These are phyloP conservation scores for Apiotrichum akiyoshidainum DNA, from an alignment of 1,284 basidiomycete species.

Conservation along the genomic window DNA sequence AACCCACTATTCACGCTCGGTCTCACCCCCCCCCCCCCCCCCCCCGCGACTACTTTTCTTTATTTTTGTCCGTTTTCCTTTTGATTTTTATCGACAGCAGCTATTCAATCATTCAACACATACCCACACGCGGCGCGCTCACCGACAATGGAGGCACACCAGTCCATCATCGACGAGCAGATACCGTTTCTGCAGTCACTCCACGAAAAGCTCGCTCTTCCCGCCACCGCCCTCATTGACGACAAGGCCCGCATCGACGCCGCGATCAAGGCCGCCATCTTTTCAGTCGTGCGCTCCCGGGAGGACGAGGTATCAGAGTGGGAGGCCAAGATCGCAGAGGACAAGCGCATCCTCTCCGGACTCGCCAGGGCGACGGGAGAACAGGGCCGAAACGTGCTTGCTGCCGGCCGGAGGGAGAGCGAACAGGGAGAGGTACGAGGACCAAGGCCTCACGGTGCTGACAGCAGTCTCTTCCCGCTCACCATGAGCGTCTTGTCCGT, in stretches of 20 bases:
- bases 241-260: slow-evolving; percentile 43
- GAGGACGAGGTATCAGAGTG: slow-evolving; percentile 45
- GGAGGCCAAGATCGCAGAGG: slow-evolving; percentile 35
- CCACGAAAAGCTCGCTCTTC: slow-evolving; percentile 41
- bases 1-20: too few species aligned
- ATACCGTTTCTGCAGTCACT: slow-evolving; percentile 40
- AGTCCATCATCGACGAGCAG: slow-evolving; percentile 43
- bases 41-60: neutral
- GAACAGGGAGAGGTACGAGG: slow-evolving; percentile 30
- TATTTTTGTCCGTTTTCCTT: too few species aligned
- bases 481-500: slow-evolving; percentile 32
- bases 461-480: slow-evolving; percentile 34
- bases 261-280: slow-evolving; percentile 40
- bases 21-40: too few species aligned
- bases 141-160: slow-evolving; percentile 29
- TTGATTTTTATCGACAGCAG: neutral
- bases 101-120: neutral
- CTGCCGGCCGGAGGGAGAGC: slow-evolving; percentile 30
- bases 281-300: slow-evolving; percentile 36
- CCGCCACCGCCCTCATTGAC: slow-evolving; percentile 31
- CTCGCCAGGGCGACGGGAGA: slow-evolving; percentile 41
- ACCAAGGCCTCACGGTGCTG: neutral
- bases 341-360: slow-evolving; percentile 28
- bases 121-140: neutral
- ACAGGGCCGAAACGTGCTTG: slow-evolving; percentile 32